Conservation (phyloP, 352 stramenopile species). For the Globisporangium echinulatum region DNA sequence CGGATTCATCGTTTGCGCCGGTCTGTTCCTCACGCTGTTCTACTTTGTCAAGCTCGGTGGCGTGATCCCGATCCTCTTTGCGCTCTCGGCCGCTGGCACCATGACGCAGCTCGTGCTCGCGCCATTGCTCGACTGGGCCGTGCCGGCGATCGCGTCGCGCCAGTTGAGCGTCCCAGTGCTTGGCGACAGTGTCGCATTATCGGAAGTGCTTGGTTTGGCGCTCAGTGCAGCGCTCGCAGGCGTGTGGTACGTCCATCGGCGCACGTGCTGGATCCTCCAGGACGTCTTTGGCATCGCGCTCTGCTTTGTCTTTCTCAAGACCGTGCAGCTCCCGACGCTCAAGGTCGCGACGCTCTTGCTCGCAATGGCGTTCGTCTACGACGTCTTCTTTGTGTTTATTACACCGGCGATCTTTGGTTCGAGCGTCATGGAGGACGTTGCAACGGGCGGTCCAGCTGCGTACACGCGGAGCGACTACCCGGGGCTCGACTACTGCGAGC, state of each 20-base stretch:
- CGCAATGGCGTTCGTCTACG: conserved; percentile 90
- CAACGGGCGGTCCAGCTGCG: conserved; percentile 77
- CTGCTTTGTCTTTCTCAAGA: conserved; percentile 89
- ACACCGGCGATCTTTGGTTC: conserved; percentile 84
- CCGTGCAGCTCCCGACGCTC: conserved; percentile 89
- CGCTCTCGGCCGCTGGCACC: conserved; percentile 38
- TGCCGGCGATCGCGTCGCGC: conserved; percentile 28
- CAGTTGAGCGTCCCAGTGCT: conserved; percentile 31
- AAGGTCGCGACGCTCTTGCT: conserved; percentile 88
- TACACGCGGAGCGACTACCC: conserved; percentile 64
- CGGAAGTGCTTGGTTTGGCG: conserved; percentile 42
- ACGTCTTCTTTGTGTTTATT: conserved; percentile 96
- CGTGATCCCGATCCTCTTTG: conserved; percentile 65
- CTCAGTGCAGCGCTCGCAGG: conserved; percentile 29
- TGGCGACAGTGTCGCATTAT: conserved; percentile 30
- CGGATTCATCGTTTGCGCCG: conserved; percentile 54
- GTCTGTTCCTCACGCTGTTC: conserved; percentile 55
- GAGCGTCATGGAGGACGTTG: conserved; percentile 93
- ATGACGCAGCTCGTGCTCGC: conserved; percentile 49
- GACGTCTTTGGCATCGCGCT: conserved; percentile 90
- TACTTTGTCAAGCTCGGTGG: conserved; percentile 64
- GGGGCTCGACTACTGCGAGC: conserved; percentile 68
- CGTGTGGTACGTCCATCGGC: conserved; percentile 60
- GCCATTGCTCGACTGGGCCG: conserved; percentile 25
- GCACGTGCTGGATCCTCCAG: conserved; percentile 82